phyloP scores from a whole-genome alignment of 306 rosid species.

The Oemleria cerasiformis region DNA sequence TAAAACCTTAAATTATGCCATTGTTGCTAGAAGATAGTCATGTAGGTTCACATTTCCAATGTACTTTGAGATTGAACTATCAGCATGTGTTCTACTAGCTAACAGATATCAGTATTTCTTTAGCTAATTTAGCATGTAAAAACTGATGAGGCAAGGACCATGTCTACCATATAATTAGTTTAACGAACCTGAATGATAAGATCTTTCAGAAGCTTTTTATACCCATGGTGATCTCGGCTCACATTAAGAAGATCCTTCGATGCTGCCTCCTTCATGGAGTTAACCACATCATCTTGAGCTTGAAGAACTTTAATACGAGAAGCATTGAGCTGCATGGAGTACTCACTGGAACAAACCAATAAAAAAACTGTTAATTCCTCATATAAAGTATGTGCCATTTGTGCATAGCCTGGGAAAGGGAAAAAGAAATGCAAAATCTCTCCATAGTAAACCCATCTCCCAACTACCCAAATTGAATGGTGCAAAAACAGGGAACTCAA shows the following conservation, averaged over 20 bases:
- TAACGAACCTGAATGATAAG: constrained; percentile 78
- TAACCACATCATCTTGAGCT: constrained; percentile 88
- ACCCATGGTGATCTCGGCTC: constrained; percentile 56
- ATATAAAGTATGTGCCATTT: not conserved
- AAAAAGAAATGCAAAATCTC: constrained; percentile 8
- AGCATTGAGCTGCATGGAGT: constrained; percentile 93
- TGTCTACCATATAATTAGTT: not conserved
- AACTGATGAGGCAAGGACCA: not conserved
- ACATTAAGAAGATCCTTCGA: constrained; percentile 72
- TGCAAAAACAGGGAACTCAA: not conserved
- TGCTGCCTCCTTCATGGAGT: constrained; percentile 79
- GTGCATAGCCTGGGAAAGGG: not conserved
- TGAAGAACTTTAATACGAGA: constrained; percentile 92
- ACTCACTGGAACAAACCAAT: constrained; percentile 62
- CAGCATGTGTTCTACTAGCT: no score
- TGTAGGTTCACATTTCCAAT: not conserved
- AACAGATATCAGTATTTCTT: no score
- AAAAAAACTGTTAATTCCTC: constrained; percentile 11
- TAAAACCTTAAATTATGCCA: not conserved
- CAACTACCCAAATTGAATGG: not conserved
- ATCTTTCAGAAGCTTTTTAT: constrained; percentile 63
- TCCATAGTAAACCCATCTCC: not conserved
- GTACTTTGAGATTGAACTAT: no score
- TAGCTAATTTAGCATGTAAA: no score
- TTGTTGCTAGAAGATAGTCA: not conserved